Percentiles rank a stretch among this genome's conserved stretches.
phyloP scores from a whole-genome alignment of 1,139 yeast species.

The Nakaseomyces glabratus region DNA sequence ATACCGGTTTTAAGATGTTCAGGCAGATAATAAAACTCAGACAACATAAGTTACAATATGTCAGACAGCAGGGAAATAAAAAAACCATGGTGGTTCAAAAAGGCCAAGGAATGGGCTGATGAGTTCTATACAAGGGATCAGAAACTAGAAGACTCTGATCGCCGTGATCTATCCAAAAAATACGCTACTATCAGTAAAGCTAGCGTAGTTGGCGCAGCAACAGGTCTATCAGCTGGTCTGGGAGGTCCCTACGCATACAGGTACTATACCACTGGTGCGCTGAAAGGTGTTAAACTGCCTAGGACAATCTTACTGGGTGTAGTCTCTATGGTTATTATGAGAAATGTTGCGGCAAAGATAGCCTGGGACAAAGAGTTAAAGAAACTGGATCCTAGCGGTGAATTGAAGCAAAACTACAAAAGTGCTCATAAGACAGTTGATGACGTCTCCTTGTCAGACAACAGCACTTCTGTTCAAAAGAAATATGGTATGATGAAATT shows the following conservation, averaged over 20 bases:
- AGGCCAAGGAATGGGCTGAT: conserved; percentile 27
- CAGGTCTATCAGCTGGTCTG: conserved; percentile 28
- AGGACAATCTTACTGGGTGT: conserved; percentile 31
- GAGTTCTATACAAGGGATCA: conserved; percentile 27
- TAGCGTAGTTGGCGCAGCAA: conserved; percentile 30
- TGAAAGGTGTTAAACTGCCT: conserved; percentile 32
- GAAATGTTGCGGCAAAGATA: conserved; percentile 26
- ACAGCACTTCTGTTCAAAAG: conserved; percentile 12
- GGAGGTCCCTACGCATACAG: conserved; percentile 29
- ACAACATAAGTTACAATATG: too few species aligned
- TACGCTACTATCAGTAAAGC: conserved; percentile 23
- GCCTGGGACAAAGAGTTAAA: conserved; percentile 27
- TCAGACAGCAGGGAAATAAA: background rate
- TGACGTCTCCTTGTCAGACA: background rate
- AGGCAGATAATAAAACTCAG: too few species aligned
- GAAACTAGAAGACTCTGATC: conserved; percentile 22
- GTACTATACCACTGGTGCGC: conserved; percentile 26
- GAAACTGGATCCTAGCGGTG: conserved; percentile 19
- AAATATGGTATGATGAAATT: conserved; percentile 32
- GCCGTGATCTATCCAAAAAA: conserved; percentile 21
- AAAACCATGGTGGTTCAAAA: conserved; percentile 22
- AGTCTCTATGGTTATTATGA: conserved; percentile 27
- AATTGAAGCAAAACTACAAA: conserved; percentile 7
- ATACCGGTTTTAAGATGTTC: too few species aligned
- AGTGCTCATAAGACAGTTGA: conserved; percentile 2